Conservation (phyloP, 1,139 yeast species). For the Wickerhamomyces sp. region DNA sequence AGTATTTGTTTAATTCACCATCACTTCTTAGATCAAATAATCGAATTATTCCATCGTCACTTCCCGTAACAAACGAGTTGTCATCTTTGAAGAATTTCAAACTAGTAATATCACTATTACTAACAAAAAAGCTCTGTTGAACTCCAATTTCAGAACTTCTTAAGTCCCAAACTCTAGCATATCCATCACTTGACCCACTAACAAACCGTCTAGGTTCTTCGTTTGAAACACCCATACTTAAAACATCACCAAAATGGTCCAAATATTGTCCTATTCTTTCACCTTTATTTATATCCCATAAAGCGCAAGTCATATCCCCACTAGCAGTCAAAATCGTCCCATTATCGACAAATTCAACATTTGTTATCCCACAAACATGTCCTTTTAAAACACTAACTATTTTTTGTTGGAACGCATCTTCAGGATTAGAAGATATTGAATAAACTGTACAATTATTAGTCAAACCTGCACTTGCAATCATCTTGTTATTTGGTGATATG, state of each 20-base stretch:
- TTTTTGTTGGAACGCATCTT: conserved; percentile 36
- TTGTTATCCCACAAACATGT: conserved; percentile 79
- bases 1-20: conserved; percentile 56
- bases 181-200: conserved; percentile 75
- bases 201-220: conserved; percentile 39
- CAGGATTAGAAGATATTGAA: conserved; percentile 32
- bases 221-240: conserved; percentile 39
- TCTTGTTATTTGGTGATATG: conserved; percentile 57
- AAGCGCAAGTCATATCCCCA: conserved; percentile 76
- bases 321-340: conserved; percentile 62
- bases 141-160: conserved; percentile 40
- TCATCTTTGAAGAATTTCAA: conserved; percentile 71
- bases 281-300: conserved; percentile 76
- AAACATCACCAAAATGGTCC: conserved; percentile 81
- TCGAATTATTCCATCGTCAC: conserved; percentile 75
- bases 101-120: conserved; percentile 63
- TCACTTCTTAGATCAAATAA: conserved; percentile 76
- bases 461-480: conserved; percentile 79
- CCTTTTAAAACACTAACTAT: conserved; percentile 60
- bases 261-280: conserved; percentile 49
- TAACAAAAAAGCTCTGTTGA: conserved; percentile 56
- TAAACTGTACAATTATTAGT: conserved; percentile 77
- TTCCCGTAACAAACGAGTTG: conserved; percentile 60
- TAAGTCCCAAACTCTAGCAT: conserved; percentile 67
- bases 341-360: conserved; percentile 59